phyloP scores from a whole-genome alignment of 176 grass and related monocot species.

The Alloteropsis semialata region DNA sequence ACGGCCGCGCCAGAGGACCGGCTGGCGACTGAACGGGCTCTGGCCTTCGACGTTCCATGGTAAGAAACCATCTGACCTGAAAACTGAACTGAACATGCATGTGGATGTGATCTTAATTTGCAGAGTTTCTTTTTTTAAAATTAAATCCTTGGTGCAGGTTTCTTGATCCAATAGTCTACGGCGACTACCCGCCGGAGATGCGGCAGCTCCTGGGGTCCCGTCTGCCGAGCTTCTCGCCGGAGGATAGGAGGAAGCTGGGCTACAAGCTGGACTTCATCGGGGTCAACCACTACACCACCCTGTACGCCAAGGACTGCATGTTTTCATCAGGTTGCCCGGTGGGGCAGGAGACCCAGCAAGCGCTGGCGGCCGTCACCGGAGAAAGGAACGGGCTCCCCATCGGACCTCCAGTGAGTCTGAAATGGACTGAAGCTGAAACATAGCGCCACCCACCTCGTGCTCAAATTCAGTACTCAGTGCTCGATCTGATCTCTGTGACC shows the following conservation, averaged over 20 bases:
- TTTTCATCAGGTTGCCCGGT: slow-evolving; percentile 33
- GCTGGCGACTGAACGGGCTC: slow-evolving; percentile 39
- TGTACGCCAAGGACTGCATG: slow-evolving; percentile 65
- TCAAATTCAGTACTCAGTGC: not conserved
- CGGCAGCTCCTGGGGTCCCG: slow-evolving; percentile 44
- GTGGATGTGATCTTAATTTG: not conserved
- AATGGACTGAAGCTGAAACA: not conserved
- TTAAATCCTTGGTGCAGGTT: slow-evolving; percentile 56
- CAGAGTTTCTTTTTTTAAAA: not conserved
- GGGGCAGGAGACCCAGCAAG: slow-evolving; percentile 13
- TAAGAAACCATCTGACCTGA: not conserved
- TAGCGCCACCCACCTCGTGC: not conserved
- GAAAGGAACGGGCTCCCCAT: slow-evolving; percentile 50
- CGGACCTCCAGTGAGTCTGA: slow-evolving; percentile 47
- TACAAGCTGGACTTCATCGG: slow-evolving; percentile 73
- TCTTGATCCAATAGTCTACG: slow-evolving; percentile 63
- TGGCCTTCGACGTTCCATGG: slow-evolving; percentile 60
- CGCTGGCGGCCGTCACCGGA: slow-evolving; percentile 29
- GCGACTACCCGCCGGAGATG: slow-evolving; percentile 78
- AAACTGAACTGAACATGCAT: not conserved
- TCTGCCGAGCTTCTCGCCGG: slow-evolving; percentile 56
- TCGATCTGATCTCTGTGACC: not conserved
- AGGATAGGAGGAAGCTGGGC: slow-evolving; percentile 45
- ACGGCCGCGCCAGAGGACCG: slow-evolving; percentile 40
- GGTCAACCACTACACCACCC: slow-evolving; percentile 67